phyloP scores from a whole-genome alignment of 2,329 filamentous ascomycete genomes.

The Raffaelea albimanens region DNA sequence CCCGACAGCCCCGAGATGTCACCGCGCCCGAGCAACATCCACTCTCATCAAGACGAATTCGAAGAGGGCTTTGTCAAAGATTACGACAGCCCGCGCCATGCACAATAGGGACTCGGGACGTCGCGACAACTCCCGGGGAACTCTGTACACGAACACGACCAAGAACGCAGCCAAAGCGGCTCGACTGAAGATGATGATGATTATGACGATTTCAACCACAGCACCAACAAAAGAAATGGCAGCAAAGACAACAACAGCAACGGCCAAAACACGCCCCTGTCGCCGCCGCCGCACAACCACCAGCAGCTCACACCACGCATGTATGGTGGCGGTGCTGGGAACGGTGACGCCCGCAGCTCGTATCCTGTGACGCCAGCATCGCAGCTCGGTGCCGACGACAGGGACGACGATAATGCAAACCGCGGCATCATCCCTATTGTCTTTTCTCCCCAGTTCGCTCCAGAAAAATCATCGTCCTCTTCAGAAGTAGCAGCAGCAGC shows the following conservation, averaged over 20 bases:
- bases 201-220: background rate
- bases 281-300: constrained; percentile 10
- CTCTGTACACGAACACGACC: too few species aligned
- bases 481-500: background rate
- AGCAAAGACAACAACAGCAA: background rate
- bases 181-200: background rate
- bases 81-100: background rate
- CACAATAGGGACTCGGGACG: constrained; percentile 13
- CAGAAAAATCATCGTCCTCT: background rate
- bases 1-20: too few species aligned
- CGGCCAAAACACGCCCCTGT: constrained; percentile 8
- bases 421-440: constrained; percentile 11
- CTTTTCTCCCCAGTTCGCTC: constrained; percentile 3
- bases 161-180: too few species aligned
- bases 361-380: constrained; percentile 1
- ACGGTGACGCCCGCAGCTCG: too few species aligned
- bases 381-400: background rate
- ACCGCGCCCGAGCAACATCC: too few species aligned
- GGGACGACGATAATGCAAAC: background rate
- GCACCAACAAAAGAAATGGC: background rate
- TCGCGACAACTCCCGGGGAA: constrained; percentile 7
- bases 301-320: constrained; percentile 1
- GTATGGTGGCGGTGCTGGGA: background rate
- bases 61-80: too few species aligned
- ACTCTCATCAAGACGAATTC: too few species aligned